phyloP scores from a whole-genome alignment of 306 rosid genomes.

The Dryas alaskensis region DNA sequence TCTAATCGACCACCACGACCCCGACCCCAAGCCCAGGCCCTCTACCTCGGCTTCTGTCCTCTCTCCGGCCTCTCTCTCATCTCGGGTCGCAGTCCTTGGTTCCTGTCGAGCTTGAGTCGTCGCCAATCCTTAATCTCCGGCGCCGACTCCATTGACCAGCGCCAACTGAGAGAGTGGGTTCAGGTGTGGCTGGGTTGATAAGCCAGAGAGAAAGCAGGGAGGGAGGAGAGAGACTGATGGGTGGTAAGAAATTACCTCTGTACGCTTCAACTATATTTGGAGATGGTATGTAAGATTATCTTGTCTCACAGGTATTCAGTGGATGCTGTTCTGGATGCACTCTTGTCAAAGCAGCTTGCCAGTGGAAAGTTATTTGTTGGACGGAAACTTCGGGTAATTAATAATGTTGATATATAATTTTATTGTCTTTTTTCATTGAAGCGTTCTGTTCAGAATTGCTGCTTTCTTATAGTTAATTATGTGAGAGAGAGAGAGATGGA shows the following conservation, averaged over 20 bases:
- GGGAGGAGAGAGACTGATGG: slow-evolving; percentile 52
- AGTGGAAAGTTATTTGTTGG: slow-evolving; percentile 78
- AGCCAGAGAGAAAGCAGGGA: too few species aligned
- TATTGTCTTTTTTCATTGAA: slow-evolving; percentile 17
- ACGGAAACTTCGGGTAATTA: slow-evolving; percentile 77
- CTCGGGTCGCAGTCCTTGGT: too few species aligned
- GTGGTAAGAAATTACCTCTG: slow-evolving; percentile 41
- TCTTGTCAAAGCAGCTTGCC: slow-evolving; percentile 64
- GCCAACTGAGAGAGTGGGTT: too few species aligned
- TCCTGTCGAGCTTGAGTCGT: too few species aligned
- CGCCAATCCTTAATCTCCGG: too few species aligned
- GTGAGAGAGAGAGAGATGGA: background rate
- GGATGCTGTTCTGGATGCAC: slow-evolving; percentile 66
- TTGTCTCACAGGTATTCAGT: slow-evolving; percentile 68
- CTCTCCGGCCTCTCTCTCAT: too few species aligned
- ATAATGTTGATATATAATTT: slow-evolving; percentile 4
- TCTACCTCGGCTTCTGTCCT: too few species aligned
- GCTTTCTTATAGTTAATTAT: slow-evolving; percentile 27
- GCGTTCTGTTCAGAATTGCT: slow-evolving; percentile 3
- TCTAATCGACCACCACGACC: too few species aligned
- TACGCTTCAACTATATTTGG: slow-evolving; percentile 18
- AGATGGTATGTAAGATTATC: slow-evolving; percentile 27
- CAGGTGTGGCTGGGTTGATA: too few species aligned
- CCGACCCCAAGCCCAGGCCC: too few species aligned
- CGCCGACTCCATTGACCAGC: too few species aligned